These are phyloP conservation scores for Suillus brevipes DNA, from an alignment of 768 basidiomycete species.

Conservation along the genomic window DNA sequence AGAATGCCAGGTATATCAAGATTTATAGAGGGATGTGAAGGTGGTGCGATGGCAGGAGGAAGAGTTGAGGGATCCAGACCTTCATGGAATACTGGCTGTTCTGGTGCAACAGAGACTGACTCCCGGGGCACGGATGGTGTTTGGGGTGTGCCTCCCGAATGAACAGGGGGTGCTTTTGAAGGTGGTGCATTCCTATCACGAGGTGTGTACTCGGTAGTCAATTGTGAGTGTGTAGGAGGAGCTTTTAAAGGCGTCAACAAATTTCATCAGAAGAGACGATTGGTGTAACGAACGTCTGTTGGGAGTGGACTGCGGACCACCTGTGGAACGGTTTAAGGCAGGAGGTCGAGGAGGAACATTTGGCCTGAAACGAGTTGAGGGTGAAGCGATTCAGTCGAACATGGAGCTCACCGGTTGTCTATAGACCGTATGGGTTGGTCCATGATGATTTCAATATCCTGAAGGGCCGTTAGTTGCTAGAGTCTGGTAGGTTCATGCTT, in stretches of 20 bases:
- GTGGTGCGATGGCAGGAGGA: slow-evolving; percentile 67
- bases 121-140: slow-evolving; percentile 9
- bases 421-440: slow-evolving; percentile 71
- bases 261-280: slow-evolving; percentile 1
- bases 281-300: slow-evolving; percentile 28
- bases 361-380: slow-evolving; percentile 31
- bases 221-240: slow-evolving; percentile 45
- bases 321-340: slow-evolving; percentile 31
- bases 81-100: slow-evolving; percentile 37
- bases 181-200: slow-evolving; percentile 57
- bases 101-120: slow-evolving; percentile 12
- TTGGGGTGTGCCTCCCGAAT: slow-evolving; percentile 23
- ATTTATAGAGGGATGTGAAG: slow-evolving; percentile 79
- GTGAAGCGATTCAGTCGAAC: slow-evolving; percentile 3
- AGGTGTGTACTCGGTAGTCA: slow-evolving; percentile 83
- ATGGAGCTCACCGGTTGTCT: slow-evolving; percentile 63
- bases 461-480: slow-evolving; percentile 10
- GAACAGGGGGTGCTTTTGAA: slow-evolving; percentile 24
- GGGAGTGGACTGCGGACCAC: slow-evolving; percentile 22
- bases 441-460: slow-evolving; percentile 93
- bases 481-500: slow-evolving; percentile 5
- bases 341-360: slow-evolving; percentile 34
- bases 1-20: slow-evolving; percentile 63
- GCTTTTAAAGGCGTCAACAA: slow-evolving; percentile 29
- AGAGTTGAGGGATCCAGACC: slow-evolving; percentile 65